Conservation (phyloP, 345 rosid genomes). For the Ceriops zippeliana region DNA sequence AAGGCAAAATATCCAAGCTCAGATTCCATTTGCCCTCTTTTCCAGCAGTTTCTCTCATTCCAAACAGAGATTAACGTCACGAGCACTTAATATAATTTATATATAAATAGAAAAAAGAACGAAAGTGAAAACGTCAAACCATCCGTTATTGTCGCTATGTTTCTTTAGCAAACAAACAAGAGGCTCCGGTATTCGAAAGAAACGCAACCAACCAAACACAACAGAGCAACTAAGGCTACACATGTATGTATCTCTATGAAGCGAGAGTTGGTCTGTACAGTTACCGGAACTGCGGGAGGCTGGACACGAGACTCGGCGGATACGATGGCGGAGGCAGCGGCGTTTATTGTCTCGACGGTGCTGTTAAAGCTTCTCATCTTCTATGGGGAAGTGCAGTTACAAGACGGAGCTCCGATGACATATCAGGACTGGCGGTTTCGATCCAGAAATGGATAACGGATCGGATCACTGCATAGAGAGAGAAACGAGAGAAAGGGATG, state of each 20-base stretch:
- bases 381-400: conserved; percentile 9
- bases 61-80: conserved; percentile 3
- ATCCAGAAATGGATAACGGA: neutral
- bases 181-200: no score
- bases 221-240: neutral
- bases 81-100: neutral
- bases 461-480: neutral
- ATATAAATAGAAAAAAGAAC: neutral
- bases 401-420: conserved; percentile 18
- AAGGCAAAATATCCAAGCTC: neutral
- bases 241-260: no score
- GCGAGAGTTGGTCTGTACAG: neutral
- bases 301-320: conserved; percentile 83
- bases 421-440: conserved; percentile 4
- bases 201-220: neutral
- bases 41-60: neutral
- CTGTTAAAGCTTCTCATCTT: conserved; percentile 51
- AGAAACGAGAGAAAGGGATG: no score
- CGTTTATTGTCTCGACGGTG: conserved; percentile 80
- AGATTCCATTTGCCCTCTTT: neutral
- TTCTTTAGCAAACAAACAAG: no score
- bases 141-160: neutral
- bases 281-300: conserved; percentile 62
- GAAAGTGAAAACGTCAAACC: neutral
- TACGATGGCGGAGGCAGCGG: conserved; percentile 90